phyloP scores from a whole-genome alignment of 371 early-diverging fungal species.

The Apophysomyces trapeziformis region DNA sequence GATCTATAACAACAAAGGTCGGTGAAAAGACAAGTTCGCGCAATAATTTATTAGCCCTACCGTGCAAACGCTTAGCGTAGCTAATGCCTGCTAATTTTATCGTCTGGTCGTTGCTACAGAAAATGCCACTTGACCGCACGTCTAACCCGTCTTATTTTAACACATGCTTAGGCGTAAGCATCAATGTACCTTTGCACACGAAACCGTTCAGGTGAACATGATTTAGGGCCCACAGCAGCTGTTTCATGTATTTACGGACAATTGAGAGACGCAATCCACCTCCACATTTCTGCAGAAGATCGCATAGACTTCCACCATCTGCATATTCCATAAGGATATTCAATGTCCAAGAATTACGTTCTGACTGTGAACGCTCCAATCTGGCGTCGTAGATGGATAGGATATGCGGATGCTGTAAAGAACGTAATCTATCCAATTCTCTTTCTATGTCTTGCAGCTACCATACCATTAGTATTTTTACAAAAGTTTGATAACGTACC shows the following conservation, averaged over 20 bases:
- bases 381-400: slow-evolving; percentile 60
- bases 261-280: slow-evolving; percentile 52
- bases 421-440: slow-evolving; percentile 61
- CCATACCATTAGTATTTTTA: neutral
- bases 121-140: slow-evolving; percentile 43
- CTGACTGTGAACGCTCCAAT: slow-evolving; percentile 42
- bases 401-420: slow-evolving; percentile 59
- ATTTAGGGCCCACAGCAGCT: slow-evolving; percentile 60
- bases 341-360: slow-evolving; percentile 51
- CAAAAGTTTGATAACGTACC: slow-evolving; percentile 4
- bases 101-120: slow-evolving; percentile 40
- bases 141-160: slow-evolving; percentile 17
- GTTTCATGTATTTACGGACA: slow-evolving; percentile 61
- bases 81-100: slow-evolving; percentile 53
- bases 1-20: slow-evolving; percentile 24
- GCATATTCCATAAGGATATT: slow-evolving; percentile 63
- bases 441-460: slow-evolving; percentile 63
- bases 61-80: slow-evolving; percentile 52
- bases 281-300: slow-evolving; percentile 54
- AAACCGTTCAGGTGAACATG: slow-evolving; percentile 64
- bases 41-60: slow-evolving; percentile 17
- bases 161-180: neutral
- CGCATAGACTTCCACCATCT: slow-evolving; percentile 47
- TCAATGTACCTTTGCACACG: slow-evolving; percentile 58
- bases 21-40: neutral